phyloP scores from a whole-genome alignment of 2,329 filamentous ascomycete species.

The Aspergillus sp. region DNA sequence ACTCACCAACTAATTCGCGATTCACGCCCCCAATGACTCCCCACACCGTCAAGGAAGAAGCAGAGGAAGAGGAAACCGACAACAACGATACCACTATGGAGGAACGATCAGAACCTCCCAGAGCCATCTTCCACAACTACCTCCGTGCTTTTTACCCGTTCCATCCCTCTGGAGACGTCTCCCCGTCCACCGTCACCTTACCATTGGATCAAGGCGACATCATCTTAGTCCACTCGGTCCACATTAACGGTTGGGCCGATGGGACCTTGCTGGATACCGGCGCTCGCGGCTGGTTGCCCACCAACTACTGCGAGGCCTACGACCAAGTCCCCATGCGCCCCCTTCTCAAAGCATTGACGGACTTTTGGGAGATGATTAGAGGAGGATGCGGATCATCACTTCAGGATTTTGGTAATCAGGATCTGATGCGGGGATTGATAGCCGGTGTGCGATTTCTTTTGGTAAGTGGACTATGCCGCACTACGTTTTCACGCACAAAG shows the following conservation, averaged over 20 bases:
- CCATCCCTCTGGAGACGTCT: slow-evolving; percentile 67
- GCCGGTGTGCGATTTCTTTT: slow-evolving; percentile 85
- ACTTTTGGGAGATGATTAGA: slow-evolving; percentile 85
- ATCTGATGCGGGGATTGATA: slow-evolving; percentile 90
- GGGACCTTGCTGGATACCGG: slow-evolving; percentile 82
- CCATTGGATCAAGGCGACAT: slow-evolving; percentile 86
- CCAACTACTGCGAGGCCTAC: slow-evolving; percentile 96
- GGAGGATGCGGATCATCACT: slow-evolving; percentile 69
- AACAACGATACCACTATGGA: slow-evolving; percentile 29
- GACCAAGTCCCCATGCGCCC: slow-evolving; percentile 81
- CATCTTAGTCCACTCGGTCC: slow-evolving; percentile 88
- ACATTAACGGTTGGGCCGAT: slow-evolving; percentile 98
- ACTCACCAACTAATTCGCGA: slow-evolving; percentile 33
- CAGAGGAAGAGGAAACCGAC: slow-evolving; percentile 20
- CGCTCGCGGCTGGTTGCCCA: slow-evolving; percentile 88
- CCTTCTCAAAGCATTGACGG: slow-evolving; percentile 75
- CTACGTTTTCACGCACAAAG: background rate
- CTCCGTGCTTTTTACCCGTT: slow-evolving; percentile 92
- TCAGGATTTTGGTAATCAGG: slow-evolving; percentile 78
- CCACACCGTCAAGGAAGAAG: slow-evolving; percentile 38
- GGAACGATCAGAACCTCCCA: slow-evolving; percentile 35
- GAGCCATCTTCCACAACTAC: slow-evolving; percentile 83
- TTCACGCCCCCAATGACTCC: slow-evolving; percentile 75
- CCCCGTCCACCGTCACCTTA: slow-evolving; percentile 81
- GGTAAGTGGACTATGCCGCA: slow-evolving; percentile 48